phyloP scores from a whole-genome alignment of 176 grass and related monocot genomes.

The Oryza brachyantha region DNA sequence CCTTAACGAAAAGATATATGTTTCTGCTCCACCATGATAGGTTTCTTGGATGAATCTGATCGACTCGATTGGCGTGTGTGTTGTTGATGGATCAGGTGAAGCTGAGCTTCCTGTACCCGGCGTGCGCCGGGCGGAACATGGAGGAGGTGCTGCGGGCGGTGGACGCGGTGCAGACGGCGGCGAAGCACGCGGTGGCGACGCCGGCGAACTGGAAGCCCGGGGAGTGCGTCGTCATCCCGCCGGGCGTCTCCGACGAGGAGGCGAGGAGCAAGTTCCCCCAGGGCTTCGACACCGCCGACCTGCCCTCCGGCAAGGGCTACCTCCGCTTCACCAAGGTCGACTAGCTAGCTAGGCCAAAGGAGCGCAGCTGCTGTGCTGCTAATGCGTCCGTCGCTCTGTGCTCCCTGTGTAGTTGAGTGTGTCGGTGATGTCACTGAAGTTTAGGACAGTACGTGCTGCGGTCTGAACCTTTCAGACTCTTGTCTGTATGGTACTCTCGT shows the following conservation, averaged over 20 bases:
- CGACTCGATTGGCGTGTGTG: too few species aligned
- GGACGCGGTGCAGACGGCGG: conserved; percentile 64
- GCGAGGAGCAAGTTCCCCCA: conserved; percentile 54
- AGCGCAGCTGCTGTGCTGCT: not conserved
- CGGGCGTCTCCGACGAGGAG: conserved; percentile 73
- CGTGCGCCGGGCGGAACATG: conserved; percentile 76
- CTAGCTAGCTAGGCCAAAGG: not conserved
- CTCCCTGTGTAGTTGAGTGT: too few species aligned
- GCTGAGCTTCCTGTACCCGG: conserved; percentile 80
- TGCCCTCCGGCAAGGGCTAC: conserved; percentile 71
- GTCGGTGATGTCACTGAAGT: too few species aligned
- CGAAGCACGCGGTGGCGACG: conserved; percentile 67
- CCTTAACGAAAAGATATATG: too few species aligned
- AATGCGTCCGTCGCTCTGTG: too few species aligned
- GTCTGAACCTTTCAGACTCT: too few species aligned
- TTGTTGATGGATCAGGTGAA: too few species aligned
- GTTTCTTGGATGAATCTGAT: too few species aligned
- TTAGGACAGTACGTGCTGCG: too few species aligned
- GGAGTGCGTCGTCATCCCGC: conserved; percentile 57
- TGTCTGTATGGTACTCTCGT: too few species aligned
- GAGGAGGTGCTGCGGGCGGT: conserved; percentile 77
- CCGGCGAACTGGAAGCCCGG: conserved; percentile 84
- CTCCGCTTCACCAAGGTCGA: conserved; percentile 72
- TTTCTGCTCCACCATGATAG: too few species aligned
- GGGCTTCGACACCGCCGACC: conserved; percentile 53